Percentiles rank a stretch among this genome's conserved stretches.
phyloP scores from a whole-genome alignment of 2,329 filamentous ascomycete genomes.

The Cladophialophora yegresii region DNA sequence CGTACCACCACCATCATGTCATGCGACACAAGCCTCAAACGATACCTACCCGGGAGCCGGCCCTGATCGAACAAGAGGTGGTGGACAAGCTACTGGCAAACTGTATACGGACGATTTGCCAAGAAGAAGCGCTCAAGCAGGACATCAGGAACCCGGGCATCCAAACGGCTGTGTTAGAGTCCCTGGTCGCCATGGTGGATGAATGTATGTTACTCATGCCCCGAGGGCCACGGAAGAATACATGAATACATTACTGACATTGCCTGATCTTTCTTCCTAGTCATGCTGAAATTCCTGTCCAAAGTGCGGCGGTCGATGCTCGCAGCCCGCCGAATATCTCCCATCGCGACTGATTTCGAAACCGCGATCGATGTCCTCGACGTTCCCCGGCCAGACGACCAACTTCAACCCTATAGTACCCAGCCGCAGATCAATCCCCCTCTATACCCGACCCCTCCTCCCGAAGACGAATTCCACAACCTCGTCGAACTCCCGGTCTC shows the following conservation, averaged over 20 bases:
- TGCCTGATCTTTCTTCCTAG: conserved; percentile 6
- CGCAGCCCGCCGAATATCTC: conserved; percentile 56
- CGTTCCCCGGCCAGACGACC: conserved; percentile 38
- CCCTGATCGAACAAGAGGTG: conserved; percentile 54
- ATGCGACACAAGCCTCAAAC: conserved; percentile 42
- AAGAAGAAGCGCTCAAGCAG: conserved; percentile 34
- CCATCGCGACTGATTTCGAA: conserved; percentile 62
- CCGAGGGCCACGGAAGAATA: not conserved
- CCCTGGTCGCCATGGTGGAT: conserved; percentile 57
- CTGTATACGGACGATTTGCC: conserved; percentile 50
- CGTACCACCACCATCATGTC: conserved; percentile 49
- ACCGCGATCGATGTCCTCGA: conserved; percentile 51
- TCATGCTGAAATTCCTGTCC: conserved; percentile 55
- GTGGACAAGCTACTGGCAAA: conserved; percentile 58
- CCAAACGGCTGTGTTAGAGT: conserved; percentile 58
- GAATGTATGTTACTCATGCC: conserved; percentile 54
- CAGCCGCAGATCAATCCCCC: conserved; percentile 38
- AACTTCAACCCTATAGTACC: conserved; percentile 37
- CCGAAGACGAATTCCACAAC: conserved; percentile 43
- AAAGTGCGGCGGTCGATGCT: conserved; percentile 61
- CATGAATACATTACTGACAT: conserved; percentile 37
- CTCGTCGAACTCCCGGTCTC: conserved; percentile 41
- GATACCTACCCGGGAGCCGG: conserved; percentile 42
- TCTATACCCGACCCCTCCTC: conserved; percentile 45
- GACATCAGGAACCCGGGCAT: conserved; percentile 41